Conservation (phyloP, 345 rosid genomes). For the Arabidopsis thaliana region DNA sequence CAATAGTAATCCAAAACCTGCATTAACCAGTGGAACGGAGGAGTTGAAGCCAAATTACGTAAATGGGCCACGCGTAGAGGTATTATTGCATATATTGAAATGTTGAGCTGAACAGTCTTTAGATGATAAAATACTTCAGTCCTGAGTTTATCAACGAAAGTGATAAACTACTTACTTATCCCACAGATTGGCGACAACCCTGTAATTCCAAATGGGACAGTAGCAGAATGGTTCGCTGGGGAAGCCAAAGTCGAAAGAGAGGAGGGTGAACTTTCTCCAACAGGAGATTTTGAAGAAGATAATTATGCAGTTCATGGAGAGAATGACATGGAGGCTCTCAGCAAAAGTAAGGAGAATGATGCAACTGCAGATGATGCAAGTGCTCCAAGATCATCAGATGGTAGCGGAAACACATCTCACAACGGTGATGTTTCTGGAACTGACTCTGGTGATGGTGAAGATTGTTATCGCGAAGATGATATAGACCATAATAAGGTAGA, state of each 20-base stretch:
- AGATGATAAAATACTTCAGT: neutral
- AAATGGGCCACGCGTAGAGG: slow-evolving; percentile 64
- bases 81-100: slow-evolving; percentile 41
- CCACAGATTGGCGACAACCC: slow-evolving; percentile 61
- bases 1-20: slow-evolving; percentile 61
- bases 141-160: neutral
- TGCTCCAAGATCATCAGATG: slow-evolving; percentile 84
- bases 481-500: slow-evolving; percentile 79
- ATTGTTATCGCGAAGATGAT: slow-evolving; percentile 76
- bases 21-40: slow-evolving; percentile 54
- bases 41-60: slow-evolving; percentile 62
- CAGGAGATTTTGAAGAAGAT: slow-evolving; percentile 91
- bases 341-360: slow-evolving; percentile 69
- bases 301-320: slow-evolving; percentile 77
- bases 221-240: slow-evolving; percentile 52
- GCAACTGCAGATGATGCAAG: slow-evolving; percentile 86
- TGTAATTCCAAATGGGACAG: slow-evolving; percentile 58
- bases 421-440: slow-evolving; percentile 92
- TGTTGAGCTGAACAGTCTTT: slow-evolving; percentile 5
- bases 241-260: slow-evolving; percentile 87
- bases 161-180: slow-evolving; percentile 17
- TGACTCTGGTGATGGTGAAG: slow-evolving; percentile 86
- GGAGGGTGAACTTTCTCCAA: slow-evolving; percentile 98
- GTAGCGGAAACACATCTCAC: slow-evolving; percentile 84
- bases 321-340: slow-evolving; percentile 58